Evolutionary conservation across 73 alveolate species (phyloP).

Genomic region (Paramecium biaurelia): DNA sequence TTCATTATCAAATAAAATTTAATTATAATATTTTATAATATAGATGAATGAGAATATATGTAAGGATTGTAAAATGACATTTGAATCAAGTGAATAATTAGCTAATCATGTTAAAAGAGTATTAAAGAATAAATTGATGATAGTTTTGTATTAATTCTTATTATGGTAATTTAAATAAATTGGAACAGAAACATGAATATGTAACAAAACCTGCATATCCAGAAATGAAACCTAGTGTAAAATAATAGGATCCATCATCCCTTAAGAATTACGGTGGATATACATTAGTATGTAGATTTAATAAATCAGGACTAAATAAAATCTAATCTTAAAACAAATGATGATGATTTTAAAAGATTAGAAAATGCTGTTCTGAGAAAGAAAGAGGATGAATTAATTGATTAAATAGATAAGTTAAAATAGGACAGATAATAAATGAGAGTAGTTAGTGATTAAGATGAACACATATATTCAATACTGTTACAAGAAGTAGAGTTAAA

Average conservation of each 20-base stretch:
- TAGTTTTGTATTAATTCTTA: constrained; percentile 58
- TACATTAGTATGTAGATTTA: constrained; percentile 18
- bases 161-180: constrained; percentile 37
- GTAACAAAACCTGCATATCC: constrained; percentile 39
- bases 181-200: constrained; percentile 41
- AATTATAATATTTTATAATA: background rate
- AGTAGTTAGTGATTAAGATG: constrained; percentile 51
- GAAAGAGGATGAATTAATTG: constrained; percentile 60
- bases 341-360: constrained; percentile 52
- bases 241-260: constrained; percentile 43
- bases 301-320: constrained; percentile 30
- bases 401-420: constrained; percentile 28
- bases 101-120: constrained; percentile 67
- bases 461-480: constrained; percentile 17
- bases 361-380: constrained; percentile 51
- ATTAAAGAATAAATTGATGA: background rate
- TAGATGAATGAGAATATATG: constrained; percentile 32
- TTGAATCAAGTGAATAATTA: constrained; percentile 55
- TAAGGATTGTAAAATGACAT: constrained; percentile 55
- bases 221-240: constrained; percentile 13
- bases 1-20: constrained; percentile 14
- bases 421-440: constrained; percentile 56
- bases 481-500: constrained; percentile 48
- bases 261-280: constrained; percentile 50
- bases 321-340: constrained; percentile 41